phyloP scores from a whole-genome alignment of 139 green algal genomes.

The Micractinium sp. region DNA sequence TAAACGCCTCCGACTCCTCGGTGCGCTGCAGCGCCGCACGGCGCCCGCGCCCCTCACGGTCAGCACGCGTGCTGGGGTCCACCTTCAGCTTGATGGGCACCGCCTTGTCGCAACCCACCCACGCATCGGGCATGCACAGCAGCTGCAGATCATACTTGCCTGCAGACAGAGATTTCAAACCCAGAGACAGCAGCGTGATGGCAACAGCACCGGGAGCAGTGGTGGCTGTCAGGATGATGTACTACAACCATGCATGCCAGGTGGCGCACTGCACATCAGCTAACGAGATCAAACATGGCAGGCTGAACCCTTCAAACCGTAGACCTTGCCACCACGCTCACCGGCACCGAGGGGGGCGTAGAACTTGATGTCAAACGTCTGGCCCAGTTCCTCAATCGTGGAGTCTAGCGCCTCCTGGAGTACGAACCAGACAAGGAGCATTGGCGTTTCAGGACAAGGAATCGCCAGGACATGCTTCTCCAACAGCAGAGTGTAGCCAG shows the following conservation, averaged over 20 bases:
- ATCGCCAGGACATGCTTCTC: not conserved
- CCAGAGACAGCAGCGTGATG: not conserved
- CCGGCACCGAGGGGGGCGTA: conserved; percentile 35
- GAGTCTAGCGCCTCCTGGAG: conserved; percentile 9
- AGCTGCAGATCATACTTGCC: conserved; percentile 79
- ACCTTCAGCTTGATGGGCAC: conserved; percentile 53
- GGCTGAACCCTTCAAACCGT: not conserved
- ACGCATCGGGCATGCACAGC: conserved; percentile 81
- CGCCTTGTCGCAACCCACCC: conserved; percentile 81
- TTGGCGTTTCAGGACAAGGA: not conserved
- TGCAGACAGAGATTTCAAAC: not conserved
- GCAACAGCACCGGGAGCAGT: too few relatives aligned
- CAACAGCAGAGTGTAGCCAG: too few relatives aligned
- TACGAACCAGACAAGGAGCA: not conserved
- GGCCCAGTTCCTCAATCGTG: conserved; percentile 49
- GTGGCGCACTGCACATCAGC: not conserved
- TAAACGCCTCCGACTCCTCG: conserved; percentile 34
- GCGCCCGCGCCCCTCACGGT: conserved; percentile 54
- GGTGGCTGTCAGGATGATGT: too few relatives aligned
- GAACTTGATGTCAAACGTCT: conserved; percentile 82
- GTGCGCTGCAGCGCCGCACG: conserved; percentile 22
- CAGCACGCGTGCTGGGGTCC: conserved; percentile 39
- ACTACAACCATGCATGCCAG: too few relatives aligned
- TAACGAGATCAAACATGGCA: not conserved
- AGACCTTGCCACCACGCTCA: not conserved